Percentiles rank a stretch among this genome's conserved stretches.
Evolutionary conservation across 1,139 yeast genomes (phyloP).

Genomic region (Blastobotrys ciferrii): DNA sequence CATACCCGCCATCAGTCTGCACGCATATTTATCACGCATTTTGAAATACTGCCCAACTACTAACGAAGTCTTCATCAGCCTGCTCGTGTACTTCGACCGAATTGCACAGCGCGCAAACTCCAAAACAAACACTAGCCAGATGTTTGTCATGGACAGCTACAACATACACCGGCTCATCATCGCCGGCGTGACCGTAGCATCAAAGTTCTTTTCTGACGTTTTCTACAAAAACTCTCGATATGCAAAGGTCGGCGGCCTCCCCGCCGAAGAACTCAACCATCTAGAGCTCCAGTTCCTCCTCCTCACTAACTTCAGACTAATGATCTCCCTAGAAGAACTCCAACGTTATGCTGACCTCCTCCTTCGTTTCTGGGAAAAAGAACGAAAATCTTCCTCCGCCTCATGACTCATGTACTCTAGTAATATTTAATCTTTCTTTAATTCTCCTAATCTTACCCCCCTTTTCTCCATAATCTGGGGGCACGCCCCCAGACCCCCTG

Average conservation of each 20-base stretch:
- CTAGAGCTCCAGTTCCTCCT: constrained; percentile 85
- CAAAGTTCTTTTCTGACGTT: constrained; percentile 92
- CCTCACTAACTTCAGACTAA: constrained; percentile 77
- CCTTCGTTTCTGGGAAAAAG: constrained; percentile 68
- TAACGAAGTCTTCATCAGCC: constrained; percentile 86
- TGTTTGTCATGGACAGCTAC: constrained; percentile 93
- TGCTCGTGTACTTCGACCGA: constrained; percentile 90
- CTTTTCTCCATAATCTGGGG: too few relatives aligned
- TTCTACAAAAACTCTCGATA: constrained; percentile 94
- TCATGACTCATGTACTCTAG: neutral
- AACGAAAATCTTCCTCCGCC: constrained; percentile 13
- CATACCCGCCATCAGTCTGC: constrained; percentile 88
- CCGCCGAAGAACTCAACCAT: constrained; percentile 89
- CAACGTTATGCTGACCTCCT: constrained; percentile 88
- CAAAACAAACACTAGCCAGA: constrained; percentile 42
- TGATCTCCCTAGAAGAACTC: constrained; percentile 87
- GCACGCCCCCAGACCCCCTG: too few relatives aligned
- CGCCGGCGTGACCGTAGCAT: constrained; percentile 94
- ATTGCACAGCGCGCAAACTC: constrained; percentile 85
- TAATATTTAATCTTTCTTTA: neutral
- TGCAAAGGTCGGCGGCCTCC: constrained; percentile 97
- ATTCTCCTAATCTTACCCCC: too few relatives aligned
- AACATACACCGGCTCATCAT: constrained; percentile 91
- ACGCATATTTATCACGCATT: constrained; percentile 85
- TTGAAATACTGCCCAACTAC: constrained; percentile 97